A percentile compares a stretch with the other conserved stretches of the same genome.
Evolutionary conservation across 257 asterid species (phyloP).

Genomic region (Lycium barbarum): DNA sequence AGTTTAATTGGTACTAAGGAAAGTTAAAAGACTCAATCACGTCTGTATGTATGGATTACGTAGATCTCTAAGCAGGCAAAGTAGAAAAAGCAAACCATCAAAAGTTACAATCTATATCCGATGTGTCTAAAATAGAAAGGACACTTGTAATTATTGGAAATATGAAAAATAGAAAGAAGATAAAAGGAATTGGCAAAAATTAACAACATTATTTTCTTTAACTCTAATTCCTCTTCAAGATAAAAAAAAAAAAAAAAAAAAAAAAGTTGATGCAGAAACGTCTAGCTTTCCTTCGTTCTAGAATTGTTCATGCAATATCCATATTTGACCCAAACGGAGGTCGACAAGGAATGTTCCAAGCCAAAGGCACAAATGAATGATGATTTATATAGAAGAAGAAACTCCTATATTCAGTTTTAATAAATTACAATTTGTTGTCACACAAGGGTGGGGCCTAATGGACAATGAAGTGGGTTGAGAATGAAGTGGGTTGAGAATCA

Average conservation of each 20-base stretch:
- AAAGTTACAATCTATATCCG: not conserved
- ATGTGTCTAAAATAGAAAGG: not conserved
- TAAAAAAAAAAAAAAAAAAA: not conserved
- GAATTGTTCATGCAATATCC: constrained; percentile 18
- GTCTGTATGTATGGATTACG: constrained; percentile 17
- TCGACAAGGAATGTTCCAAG: constrained; percentile 13
- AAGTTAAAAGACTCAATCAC: not conserved
- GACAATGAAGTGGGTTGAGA: too few relatives aligned
- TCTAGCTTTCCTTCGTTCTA: not conserved
- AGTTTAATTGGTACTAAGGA: not conserved
- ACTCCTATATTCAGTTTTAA: not conserved
- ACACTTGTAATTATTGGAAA: not conserved
- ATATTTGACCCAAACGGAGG: not conserved
- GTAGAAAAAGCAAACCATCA: not conserved
- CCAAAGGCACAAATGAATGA: not conserved
- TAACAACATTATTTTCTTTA: not conserved
- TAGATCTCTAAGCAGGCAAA: not conserved
- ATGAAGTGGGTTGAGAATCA: too few relatives aligned
- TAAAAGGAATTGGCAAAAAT: not conserved
- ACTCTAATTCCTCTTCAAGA: constrained; percentile 4
- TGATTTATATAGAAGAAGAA: constrained; percentile 9
- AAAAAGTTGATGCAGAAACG: too few relatives aligned
- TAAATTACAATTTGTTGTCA: not conserved
- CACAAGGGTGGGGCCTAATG: not conserved
- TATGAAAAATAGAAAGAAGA: not conserved